phyloP scores from a whole-genome alignment of 208 protist genomes.

The Naegleria gruberi region DNA sequence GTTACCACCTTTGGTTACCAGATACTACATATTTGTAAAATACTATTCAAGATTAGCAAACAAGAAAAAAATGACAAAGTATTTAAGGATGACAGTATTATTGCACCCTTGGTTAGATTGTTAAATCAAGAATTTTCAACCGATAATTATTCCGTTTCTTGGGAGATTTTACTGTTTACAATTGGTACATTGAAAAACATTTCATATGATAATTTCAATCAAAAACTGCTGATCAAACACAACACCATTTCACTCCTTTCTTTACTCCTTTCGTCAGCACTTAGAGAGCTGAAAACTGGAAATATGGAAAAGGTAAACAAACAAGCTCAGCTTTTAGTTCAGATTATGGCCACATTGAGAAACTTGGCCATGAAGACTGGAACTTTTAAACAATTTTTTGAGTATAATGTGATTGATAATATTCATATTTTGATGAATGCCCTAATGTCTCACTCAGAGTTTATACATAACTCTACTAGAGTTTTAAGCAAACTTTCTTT shows the following conservation, averaged over 20 bases:
- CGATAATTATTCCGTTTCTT: background rate
- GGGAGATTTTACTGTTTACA: background rate
- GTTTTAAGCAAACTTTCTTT: background rate
- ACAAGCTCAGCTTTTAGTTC: background rate
- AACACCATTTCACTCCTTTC: background rate
- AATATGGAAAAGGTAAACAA: background rate
- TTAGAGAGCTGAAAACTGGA: background rate
- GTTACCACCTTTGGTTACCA: background rate
- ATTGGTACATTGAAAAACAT: slow-evolving; percentile 4
- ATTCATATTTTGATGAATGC: background rate
- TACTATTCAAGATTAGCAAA: slow-evolving; percentile 18
- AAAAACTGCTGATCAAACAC: background rate
- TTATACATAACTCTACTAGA: background rate
- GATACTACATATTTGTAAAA: background rate
- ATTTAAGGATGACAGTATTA: background rate
- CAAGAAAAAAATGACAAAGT: background rate
- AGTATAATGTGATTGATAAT: slow-evolving; percentile 5
- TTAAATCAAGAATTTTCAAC: background rate
- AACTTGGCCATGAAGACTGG: background rate
- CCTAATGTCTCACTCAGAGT: background rate
- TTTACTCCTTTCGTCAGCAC: background rate
- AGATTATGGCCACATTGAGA: background rate
- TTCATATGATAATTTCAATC: background rate
- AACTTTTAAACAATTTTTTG: background rate
- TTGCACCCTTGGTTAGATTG: background rate